phyloP scores from a whole-genome alignment of 371 early-diverging fungal genomes.

The Zancudomyces culisetae region DNA sequence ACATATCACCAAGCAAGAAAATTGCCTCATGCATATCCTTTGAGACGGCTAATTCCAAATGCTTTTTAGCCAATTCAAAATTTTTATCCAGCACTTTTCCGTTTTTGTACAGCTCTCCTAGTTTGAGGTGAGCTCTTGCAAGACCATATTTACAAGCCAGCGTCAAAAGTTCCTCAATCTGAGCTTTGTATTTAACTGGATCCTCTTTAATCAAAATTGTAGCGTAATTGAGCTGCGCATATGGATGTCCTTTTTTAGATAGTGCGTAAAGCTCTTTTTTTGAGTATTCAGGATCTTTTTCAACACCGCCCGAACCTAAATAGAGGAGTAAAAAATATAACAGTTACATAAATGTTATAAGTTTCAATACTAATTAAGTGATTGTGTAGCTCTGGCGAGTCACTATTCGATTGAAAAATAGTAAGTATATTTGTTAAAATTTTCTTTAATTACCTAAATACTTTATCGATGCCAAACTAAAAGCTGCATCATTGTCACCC shows the following conservation, averaged over 20 bases:
- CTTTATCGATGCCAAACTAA: constrained; percentile 5
- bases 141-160: neutral
- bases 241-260: constrained; percentile 6
- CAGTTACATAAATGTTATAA: neutral
- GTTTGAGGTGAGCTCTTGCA: constrained; percentile 4
- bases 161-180: neutral
- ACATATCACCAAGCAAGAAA: constrained; percentile 14
- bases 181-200: neutral
- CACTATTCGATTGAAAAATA: neutral
- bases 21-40: constrained; percentile 4
- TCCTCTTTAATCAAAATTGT: constrained; percentile 1
- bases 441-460: neutral
- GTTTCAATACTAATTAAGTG: neutral
- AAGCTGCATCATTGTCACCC: constrained; percentile 12
- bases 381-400: too few relatives aligned
- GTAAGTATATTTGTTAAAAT: neutral
- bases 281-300: constrained; percentile 1
- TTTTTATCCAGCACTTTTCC: constrained; percentile 1
- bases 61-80: constrained; percentile 3
- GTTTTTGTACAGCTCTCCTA: constrained; percentile 9
- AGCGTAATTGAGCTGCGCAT: constrained; percentile 6
- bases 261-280: constrained; percentile 6
- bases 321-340: neutral
- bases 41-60: constrained; percentile 5
- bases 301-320: neutral